Percentiles rank a stretch among this genome's conserved stretches.
These are phyloP conservation scores for Ceriops zippeliana DNA, from an alignment of 345 rosid genomes.

Conservation along the genomic window DNA sequence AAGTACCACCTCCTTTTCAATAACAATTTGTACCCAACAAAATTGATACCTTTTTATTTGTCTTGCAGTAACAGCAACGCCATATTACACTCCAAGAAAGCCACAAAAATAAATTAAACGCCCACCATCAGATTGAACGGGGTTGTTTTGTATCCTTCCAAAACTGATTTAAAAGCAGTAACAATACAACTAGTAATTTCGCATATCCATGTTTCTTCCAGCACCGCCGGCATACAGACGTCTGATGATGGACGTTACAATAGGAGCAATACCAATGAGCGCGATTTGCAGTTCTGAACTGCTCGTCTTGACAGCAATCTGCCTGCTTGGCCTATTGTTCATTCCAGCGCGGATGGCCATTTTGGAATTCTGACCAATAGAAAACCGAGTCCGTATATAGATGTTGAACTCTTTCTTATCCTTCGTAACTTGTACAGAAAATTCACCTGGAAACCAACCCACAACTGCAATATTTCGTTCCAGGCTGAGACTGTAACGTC, in stretches of 20 bases:
- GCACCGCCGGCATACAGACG: slow-evolving; percentile 16
- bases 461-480: slow-evolving; percentile 30
- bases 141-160: not conserved
- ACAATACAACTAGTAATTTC: not conserved
- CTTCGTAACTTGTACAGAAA: slow-evolving; percentile 37
- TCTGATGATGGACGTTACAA: slow-evolving; percentile 26
- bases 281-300: slow-evolving; percentile 39
- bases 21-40: no score
- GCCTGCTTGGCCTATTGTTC: slow-evolving; percentile 42
- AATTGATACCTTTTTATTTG: no score
- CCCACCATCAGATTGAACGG: no score
- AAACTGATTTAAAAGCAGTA: not conserved
- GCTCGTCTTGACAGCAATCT: slow-evolving; percentile 39
- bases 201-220: slow-evolving; percentile 4
- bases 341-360: slow-evolving; percentile 35
- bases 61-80: no score
- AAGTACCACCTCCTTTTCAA: no score
- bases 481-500: slow-evolving; percentile 38
- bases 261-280: slow-evolving; percentile 33
- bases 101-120: no score
- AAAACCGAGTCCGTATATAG: slow-evolving; percentile 39
- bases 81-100: no score
- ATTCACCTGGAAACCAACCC: slow-evolving; percentile 25
- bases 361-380: slow-evolving; percentile 30
- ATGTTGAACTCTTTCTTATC: slow-evolving; percentile 38